phyloP scores from a whole-genome alignment of 306 rosid species.

The Nissolia schottii region DNA sequence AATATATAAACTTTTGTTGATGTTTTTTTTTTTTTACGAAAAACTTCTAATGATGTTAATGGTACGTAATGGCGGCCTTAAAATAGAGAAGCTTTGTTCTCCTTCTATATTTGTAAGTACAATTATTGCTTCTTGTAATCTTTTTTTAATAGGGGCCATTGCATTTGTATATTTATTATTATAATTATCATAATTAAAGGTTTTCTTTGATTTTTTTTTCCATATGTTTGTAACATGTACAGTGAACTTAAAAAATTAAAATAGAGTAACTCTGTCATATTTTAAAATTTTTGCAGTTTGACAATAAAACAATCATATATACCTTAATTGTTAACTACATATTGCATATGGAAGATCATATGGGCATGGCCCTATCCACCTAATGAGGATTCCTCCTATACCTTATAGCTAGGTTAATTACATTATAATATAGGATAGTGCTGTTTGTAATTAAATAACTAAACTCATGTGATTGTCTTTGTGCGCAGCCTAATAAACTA shows the following conservation, averaged over 20 bases:
- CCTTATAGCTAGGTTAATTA: background rate
- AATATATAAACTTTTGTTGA: no score
- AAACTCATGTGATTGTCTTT: conserved; percentile 29
- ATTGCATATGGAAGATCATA: background rate
- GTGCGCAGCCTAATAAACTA: background rate
- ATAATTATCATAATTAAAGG: no score
- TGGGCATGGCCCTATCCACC: background rate
- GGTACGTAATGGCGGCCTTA: background rate
- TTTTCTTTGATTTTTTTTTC: background rate
- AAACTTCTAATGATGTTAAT: background rate
- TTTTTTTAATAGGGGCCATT: background rate
- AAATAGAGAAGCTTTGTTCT: background rate
- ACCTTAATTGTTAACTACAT: no score
- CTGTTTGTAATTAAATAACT: conserved; percentile 11
- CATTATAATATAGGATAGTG: background rate
- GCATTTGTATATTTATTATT: background rate
- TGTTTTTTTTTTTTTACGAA: background rate
- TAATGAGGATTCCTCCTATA: conserved; percentile 32
- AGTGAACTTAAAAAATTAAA: background rate
- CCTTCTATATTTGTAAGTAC: background rate
- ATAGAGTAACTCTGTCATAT: background rate
- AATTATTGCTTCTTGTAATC: background rate
- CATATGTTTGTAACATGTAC: background rate
- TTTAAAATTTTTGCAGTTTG: background rate
- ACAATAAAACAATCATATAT: background rate